Conservation (phyloP, 1,139 yeast species). For the Pichia cactophila region DNA sequence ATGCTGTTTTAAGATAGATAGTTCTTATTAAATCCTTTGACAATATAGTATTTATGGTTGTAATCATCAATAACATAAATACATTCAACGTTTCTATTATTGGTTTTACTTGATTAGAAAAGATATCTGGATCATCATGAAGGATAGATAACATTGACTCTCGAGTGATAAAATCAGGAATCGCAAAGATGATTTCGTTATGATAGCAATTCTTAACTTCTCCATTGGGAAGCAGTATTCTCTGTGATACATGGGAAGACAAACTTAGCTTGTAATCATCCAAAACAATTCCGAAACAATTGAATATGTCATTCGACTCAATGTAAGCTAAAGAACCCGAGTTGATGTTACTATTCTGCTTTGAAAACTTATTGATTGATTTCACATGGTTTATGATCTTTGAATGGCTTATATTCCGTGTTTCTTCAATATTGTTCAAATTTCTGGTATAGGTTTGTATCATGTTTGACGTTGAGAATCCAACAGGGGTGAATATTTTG, state of each 20-base stretch:
- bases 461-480: neutral
- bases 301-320: neutral
- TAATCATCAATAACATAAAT: slow-evolving; percentile 4
- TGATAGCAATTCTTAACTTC: slow-evolving; percentile 7
- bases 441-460: neutral
- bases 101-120: neutral
- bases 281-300: slow-evolving; percentile 14
- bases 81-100: slow-evolving; percentile 11
- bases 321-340: slow-evolving; percentile 16
- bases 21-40: slow-evolving; percentile 8
- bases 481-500: neutral
- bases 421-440: neutral
- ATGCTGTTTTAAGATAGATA: slow-evolving; percentile 8
- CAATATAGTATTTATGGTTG: slow-evolving; percentile 6
- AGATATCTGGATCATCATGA: neutral
- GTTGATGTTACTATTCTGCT: neutral
- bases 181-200: slow-evolving; percentile 14
- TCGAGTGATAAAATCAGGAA: slow-evolving; percentile 13
- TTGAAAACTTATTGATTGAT: neutral
- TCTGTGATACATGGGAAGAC: neutral
- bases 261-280: slow-evolving; percentile 12
- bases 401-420: neutral
- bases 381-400: neutral
- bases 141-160: slow-evolving; percentile 1
- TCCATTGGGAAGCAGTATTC: slow-evolving; percentile 17